phyloP scores from a whole-genome alignment of 192 early-diverging fungal genomes.

The Backusella westeae region DNA sequence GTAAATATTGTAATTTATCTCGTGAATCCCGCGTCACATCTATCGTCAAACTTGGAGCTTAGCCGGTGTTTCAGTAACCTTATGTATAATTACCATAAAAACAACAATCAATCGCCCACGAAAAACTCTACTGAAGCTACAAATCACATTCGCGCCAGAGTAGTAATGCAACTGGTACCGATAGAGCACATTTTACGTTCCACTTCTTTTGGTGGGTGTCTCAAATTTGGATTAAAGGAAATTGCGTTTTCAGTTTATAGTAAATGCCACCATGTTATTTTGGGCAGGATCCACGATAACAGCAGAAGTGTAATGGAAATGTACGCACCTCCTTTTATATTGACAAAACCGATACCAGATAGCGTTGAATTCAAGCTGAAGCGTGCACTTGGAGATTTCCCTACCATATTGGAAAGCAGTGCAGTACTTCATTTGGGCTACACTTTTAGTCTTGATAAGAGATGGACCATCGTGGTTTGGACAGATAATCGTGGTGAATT shows the following conservation, averaged over 20 bases:
- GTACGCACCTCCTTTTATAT: slow-evolving; percentile 46
- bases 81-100: slow-evolving; percentile 38
- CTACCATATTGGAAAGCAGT: slow-evolving; percentile 28
- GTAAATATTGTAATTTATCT: slow-evolving; percentile 51
- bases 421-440: slow-evolving; percentile 51
- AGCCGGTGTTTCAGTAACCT: slow-evolving; percentile 49
- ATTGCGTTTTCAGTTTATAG: slow-evolving; percentile 54
- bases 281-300: slow-evolving; percentile 31
- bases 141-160: slow-evolving; percentile 39
- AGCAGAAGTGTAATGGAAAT: slow-evolving; percentile 28
- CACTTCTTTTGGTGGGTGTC: slow-evolving; percentile 48
- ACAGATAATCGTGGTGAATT: slow-evolving; percentile 53
- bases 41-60: slow-evolving; percentile 43
- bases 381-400: slow-evolving; percentile 32
- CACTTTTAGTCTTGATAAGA: slow-evolving; percentile 45
- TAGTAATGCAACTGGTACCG: slow-evolving; percentile 48
- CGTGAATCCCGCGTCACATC: slow-evolving; percentile 48
- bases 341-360: slow-evolving; percentile 42
- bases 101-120: not conserved
- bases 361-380: slow-evolving; percentile 38
- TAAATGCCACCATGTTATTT: slow-evolving; percentile 43
- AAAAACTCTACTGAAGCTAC: slow-evolving; percentile 16
- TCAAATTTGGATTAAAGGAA: slow-evolving; percentile 49
- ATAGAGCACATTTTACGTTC: slow-evolving; percentile 49
- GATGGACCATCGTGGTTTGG: slow-evolving; percentile 51